Base-by-base conservation (phyloP, 306 rosid genomes). In the Sicyos edulis region DNA sequence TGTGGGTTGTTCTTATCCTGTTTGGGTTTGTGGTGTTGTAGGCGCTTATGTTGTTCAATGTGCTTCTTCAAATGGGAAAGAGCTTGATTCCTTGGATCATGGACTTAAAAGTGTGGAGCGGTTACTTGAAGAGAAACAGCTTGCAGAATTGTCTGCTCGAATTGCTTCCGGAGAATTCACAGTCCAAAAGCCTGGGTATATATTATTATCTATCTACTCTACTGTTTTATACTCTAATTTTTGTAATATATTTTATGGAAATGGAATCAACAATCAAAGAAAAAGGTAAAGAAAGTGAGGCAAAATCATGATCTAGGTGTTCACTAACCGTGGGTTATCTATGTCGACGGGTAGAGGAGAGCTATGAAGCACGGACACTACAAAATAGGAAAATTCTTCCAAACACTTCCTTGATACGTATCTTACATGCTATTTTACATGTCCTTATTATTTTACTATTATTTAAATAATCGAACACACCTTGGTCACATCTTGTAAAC, bases 91-190 rank as follows among this genome's bases (percentile, higher is more conserved):
- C 0, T 77, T 40, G 59, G 83, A 78, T 7, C 68, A 58, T 49
- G 82, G 72, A 47, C 83, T 75, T 69, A 83, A 80, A 77, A 82
- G 54, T 32, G 84, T 68, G 44, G 86, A 90, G 47, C 79, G 44
- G 57, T 55, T 80, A 53, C 56, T 73, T 59, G 83, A 80, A 78
- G 81, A 83, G 77, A 88, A 87, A 76, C 82, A 74, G 55, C 89
- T 89, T 7, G 92, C 91, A 24, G 86, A 88, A 76, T 79, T 88
- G 72, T 88, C 90, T 64, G 75, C 91, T 78, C 84, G 83, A 75
- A 93, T 93, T 81, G 86, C 97, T 55, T 77, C 92, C 42, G 96
- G 99, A 50, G 95, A 83, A 75, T 93, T 87, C 73, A 86, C 97
- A 1, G 96, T 86, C n/a, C 77, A 80, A 10, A 75, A 83, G 73